Conservation (phyloP, 768 basidiomycete species). For the Russula ochroleuca region DNA sequence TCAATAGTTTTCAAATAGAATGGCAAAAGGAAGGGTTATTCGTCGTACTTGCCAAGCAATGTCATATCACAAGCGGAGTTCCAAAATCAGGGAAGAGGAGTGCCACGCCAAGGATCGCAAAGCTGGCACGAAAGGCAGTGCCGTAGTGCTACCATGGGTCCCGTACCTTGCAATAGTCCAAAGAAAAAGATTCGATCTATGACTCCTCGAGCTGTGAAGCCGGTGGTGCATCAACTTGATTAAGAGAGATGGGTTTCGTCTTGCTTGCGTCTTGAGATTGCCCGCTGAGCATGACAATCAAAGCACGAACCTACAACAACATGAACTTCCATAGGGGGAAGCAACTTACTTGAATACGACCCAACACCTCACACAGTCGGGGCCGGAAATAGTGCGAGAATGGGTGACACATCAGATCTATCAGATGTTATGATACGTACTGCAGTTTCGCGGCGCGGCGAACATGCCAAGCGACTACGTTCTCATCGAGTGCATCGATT, state of each 20-base stretch:
- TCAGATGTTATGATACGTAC: background rate
- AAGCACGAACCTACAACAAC: background rate
- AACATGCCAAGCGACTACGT: constrained; percentile 15
- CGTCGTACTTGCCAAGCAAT: no score
- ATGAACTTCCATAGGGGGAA: background rate
- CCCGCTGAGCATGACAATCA: background rate
- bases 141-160: no score
- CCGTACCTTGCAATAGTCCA: no score
- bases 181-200: background rate
- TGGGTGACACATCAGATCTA: background rate
- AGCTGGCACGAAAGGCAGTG: no score
- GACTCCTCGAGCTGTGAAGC: background rate
- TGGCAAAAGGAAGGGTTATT: no score
- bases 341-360: background rate
- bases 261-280: background rate
- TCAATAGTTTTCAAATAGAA: no score
- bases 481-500: constrained; percentile 9
- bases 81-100: no score
- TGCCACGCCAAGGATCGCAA: no score
- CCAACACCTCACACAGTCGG: background rate
- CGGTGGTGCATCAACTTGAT: background rate
- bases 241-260: background rate
- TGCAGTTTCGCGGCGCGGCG: constrained; percentile 6
- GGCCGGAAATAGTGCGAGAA: background rate
- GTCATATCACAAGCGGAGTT: no score